phyloP scores from a whole-genome alignment of 139 green algal species.

The Ettlia oleoabundans region DNA sequence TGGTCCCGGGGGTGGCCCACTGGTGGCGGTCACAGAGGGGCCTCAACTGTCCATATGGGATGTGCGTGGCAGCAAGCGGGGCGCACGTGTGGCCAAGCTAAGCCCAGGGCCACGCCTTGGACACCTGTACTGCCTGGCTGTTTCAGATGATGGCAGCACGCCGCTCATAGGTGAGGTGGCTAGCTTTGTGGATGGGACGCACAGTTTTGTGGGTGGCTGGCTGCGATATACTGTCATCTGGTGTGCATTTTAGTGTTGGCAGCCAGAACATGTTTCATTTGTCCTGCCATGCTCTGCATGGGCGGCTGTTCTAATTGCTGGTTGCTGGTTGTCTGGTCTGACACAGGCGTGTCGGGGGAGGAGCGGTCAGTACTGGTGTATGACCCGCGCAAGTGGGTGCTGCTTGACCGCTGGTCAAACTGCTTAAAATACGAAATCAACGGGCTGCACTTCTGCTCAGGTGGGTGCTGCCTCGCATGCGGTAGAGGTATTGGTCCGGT shows the following conservation, averaged over 20 bases:
- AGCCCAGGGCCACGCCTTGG: conserved; percentile 25
- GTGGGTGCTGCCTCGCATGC: too few relatives aligned
- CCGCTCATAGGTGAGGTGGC: conserved; percentile 37
- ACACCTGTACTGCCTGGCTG: conserved; percentile 37
- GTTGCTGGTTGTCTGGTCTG: too few relatives aligned
- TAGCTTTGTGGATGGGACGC: too few relatives aligned
- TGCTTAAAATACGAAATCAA: conserved; percentile 48
- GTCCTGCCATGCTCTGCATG: neutral
- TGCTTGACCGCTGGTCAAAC: conserved; percentile 45
- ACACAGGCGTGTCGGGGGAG: conserved; percentile 32
- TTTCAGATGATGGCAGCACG: neutral
- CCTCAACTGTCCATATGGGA: conserved; percentile 48
- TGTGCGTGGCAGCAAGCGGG: conserved; percentile 21
- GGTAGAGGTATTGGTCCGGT: too few relatives aligned
- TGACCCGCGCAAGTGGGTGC: conserved; percentile 45
- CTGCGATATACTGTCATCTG: too few relatives aligned
- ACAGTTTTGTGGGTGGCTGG: too few relatives aligned
- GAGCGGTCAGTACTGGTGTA: conserved; percentile 42
- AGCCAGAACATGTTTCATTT: neutral
- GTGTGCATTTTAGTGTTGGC: too few relatives aligned
- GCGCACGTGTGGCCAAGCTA: conserved; percentile 31
- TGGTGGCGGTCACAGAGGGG: conserved; percentile 45
- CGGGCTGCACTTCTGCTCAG: conserved; percentile 36
- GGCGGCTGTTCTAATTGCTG: too few relatives aligned
- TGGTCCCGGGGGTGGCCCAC: conserved; percentile 17